Conservation (phyloP, 805 yeast species). For the Myxozyma neotropica region DNA sequence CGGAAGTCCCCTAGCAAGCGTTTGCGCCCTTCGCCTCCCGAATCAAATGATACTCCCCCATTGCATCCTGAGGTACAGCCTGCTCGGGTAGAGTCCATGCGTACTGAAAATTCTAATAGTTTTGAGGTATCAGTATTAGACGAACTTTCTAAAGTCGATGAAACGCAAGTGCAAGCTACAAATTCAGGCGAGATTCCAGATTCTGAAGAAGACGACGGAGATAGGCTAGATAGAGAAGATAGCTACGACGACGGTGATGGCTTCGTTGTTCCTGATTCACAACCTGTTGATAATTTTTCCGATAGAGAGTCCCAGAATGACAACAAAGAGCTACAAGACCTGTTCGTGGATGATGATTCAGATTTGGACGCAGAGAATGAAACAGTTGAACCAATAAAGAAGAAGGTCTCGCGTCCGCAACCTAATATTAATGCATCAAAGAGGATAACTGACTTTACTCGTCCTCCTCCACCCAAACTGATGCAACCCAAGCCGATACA, state of each 20-base stretch:
- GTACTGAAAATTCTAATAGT: neutral
- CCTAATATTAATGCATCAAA: slow-evolving; percentile 2
- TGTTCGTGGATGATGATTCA: slow-evolving; percentile 5
- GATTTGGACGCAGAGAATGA: neutral
- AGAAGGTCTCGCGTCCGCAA: neutral
- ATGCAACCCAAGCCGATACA: neutral
- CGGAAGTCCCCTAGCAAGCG: slow-evolving; percentile 30
- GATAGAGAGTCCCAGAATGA: neutral
- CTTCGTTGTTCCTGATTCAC: slow-evolving; percentile 7
- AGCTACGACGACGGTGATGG: slow-evolving; percentile 11
- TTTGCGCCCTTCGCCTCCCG: neutral
- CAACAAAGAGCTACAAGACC: neutral
- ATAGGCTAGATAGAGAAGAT: neutral
- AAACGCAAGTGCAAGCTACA: slow-evolving; percentile 5
- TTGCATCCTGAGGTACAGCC: neutral
- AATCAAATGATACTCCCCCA: neutral
- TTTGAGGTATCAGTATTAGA: neutral
- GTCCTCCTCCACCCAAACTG: neutral
- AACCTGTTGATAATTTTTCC: neutral
- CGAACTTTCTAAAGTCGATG: neutral
- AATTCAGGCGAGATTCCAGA: neutral
- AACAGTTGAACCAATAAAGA: neutral
- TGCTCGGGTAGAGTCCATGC: neutral
- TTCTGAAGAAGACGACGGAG: slow-evolving; percentile 7
- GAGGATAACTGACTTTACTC: neutral